Percentiles rank a stretch among this genome's conserved stretches.
These are phyloP conservation scores for Aureobasidium uvarum DNA, from an alignment of 2,329 filamentous ascomycete species.

Conservation along the genomic window DNA sequence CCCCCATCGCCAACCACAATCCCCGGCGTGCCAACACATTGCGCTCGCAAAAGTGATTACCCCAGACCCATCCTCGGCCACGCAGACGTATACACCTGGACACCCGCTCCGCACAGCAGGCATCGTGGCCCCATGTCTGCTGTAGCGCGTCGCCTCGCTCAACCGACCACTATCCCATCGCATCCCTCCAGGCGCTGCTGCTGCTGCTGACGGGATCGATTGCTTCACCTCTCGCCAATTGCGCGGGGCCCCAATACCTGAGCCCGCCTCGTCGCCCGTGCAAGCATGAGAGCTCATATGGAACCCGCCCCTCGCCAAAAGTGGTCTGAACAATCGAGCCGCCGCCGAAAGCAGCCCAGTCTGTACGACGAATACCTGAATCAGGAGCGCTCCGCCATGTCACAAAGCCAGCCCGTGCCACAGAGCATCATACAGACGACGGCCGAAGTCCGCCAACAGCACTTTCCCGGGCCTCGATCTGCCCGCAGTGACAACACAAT, in stretches of 20 bases:
- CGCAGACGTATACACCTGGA: conserved; percentile 9
- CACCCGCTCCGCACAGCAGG: conserved; percentile 23
- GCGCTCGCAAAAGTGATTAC: background rate
- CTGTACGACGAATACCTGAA: conserved; percentile 38
- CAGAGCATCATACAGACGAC: conserved; percentile 16
- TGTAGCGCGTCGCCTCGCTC: conserved; percentile 25
- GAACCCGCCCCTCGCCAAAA: conserved; percentile 28
- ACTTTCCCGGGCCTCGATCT: conserved; percentile 10
- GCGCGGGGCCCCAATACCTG: conserved; percentile 12
- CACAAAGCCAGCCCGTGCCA: conserved; percentile 18
- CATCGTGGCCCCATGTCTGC: conserved; percentile 26
- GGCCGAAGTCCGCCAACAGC: conserved; percentile 7
- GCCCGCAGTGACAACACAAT: conserved; percentile 45
- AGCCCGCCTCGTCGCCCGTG: background rate
- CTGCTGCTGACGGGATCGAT: conserved; percentile 1
- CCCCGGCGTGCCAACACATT: conserved; percentile 3
- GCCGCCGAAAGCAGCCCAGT: conserved; percentile 34
- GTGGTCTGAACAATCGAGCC: conserved; percentile 29
- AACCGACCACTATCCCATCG: conserved; percentile 1
- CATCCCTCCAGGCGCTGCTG: background rate
- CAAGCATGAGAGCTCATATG: conserved; percentile 18
- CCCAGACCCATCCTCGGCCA: background rate
- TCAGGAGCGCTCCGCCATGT: conserved; percentile 30
- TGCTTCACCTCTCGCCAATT: background rate
- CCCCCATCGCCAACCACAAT: background rate